Evolutionary conservation across 352 stramenopile genomes (phyloP), one percentile per base, ranked within the genome.

Genomic region (Phytophthora sansomeana): DNA sequence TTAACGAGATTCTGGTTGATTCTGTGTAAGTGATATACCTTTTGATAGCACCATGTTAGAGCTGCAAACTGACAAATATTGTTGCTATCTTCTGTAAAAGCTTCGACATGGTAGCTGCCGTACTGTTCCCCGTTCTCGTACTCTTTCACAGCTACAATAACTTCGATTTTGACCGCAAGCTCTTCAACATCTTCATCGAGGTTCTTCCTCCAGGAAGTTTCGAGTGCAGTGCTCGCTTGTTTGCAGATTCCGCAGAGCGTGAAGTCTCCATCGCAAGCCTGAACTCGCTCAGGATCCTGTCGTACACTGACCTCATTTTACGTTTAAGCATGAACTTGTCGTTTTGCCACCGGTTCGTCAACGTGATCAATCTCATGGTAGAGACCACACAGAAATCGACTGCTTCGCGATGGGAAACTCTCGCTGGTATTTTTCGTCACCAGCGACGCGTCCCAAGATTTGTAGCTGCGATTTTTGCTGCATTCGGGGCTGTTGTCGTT

Each of bases 91-190:
- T 54, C 16, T 30, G n/a, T n/a, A n/a, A n/a, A n/a, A 65, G 55
- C 16, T 81, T 80, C 44, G 73, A 75, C 13, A 21, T 80, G 52
- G 30, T 70, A 19, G 70, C 68, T 9, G 73, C 73, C 17, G 53
- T 78, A 2, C 3, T 63, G 1, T 61, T 58, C 16, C 65, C 73
- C 11, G 72, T 81, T 33, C 2, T 58, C 1, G 35, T 67, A 2
- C 41, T 78, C 1, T 19, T 74, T 1, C 72, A 67, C 33, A 69
- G 55, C 48, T 64, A 52, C 13, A 24, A 28, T 6, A 57, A 43
- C n/a, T 81, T 76, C 24, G 44, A 65, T 11, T 67, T 80, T 11
- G 69, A 74, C 19, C 72, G 65, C 13, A 38, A 65, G n/a, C 24
- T 55, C 14, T 67, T 67, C 11, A 49, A 35, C 4, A 38, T 77